Base-by-base conservation (phyloP, 1,139 yeast genomes). In the Suhomyces anneliseae region DNA sequence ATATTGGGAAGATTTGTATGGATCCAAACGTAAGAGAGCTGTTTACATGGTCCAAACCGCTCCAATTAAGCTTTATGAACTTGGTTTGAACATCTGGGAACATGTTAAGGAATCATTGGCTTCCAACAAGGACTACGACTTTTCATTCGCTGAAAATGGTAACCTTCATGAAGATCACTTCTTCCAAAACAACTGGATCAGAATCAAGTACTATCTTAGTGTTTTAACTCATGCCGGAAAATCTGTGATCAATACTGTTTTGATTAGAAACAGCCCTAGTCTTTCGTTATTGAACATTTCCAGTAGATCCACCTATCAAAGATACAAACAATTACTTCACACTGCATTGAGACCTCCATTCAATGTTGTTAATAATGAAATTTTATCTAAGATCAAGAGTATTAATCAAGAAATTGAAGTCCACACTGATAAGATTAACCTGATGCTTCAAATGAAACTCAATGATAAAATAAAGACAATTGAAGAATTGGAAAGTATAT, bases 1-100 rank as follows among this genome's bases (percentile, higher is more conserved):
- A 7, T 74, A 74, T 52, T 74, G 79, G 79, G 61, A 61, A 27
- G 58, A 58, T 6, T 47, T 74, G 38, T 54, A 59, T 36, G 54
- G 56, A 34, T 70, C 75, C 12, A 45, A 56, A 7, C 39, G 57
- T 27, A 57, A 57, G 36, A 72, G 70, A 51, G 36, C 62, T 34
- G 49, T 69, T 10, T 74, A 70, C 53, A 66, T 68, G 27, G 51
- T 72, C 4, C 78, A 74, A 51, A 64, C 66, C 4, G 49, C 63
- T 8, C 79, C 79, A 1, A 29, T 54, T 7, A 62, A 57, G 37
- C 11, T 63, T 3, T 60, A 50, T 40, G 49, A 55, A 6, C 55
- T 64, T 27, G 52, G 51, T 8, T 39, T 38, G 27, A 39, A 50
- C 9, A 51, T 62, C 15, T 39, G 46, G 40, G 39, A 42, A 6